Conservation (phyloP, 108 stramenopile genomes). For the Aurantiochytrium sp. region DNA sequence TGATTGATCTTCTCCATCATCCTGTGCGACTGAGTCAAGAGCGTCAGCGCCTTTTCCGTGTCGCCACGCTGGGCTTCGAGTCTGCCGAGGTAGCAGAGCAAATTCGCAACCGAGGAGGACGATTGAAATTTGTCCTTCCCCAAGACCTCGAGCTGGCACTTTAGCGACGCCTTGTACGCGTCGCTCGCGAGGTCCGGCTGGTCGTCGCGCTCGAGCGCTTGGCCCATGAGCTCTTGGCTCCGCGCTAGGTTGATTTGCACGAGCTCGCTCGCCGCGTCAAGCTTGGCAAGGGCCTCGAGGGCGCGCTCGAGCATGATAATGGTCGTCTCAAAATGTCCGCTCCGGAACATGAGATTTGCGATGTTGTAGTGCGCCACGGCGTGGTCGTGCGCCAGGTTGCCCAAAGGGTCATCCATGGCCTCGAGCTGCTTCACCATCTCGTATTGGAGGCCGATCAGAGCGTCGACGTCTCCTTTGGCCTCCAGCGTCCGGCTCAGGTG, state of each 20-base stretch:
- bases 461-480: neutral
- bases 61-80: neutral
- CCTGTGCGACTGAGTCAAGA: neutral
- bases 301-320: neutral
- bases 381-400: neutral
- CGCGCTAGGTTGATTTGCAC: neutral
- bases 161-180: neutral
- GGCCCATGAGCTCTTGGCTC: neutral
- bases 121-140: neutral
- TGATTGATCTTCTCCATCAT: neutral
- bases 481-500: neutral
- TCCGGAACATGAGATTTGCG: neutral
- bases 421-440: neutral
- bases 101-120: neutral
- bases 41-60: neutral
- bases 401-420: neutral
- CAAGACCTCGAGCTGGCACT: neutral
- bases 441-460: neutral
- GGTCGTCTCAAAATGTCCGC: neutral
- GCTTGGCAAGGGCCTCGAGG: neutral
- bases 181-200: neutral
- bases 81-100: neutral
- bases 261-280: neutral
- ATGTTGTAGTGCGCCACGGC: neutral
- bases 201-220: neutral